Evolutionary conservation across 2,329 filamentous ascomycete species (phyloP), one percentile per base, ranked within the genome.

Genomic region (Erysiphe pulchra): DNA sequence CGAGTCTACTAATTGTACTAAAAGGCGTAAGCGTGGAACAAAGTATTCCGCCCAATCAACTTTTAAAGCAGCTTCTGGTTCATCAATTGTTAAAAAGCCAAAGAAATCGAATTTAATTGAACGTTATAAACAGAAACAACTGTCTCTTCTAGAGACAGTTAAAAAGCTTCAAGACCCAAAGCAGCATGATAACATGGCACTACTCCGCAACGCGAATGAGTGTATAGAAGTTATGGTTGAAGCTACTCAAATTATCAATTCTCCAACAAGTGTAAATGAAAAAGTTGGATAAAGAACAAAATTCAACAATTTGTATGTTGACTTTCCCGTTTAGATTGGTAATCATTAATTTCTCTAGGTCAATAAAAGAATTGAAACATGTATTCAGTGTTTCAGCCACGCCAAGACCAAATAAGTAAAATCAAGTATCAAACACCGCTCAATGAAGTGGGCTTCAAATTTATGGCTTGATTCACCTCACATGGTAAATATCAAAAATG

Each of bases 11-110:
- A 46, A 37, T 30, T 40, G 47, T 20, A 42, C 44, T 47, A 52
- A 53, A 39, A 50, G 48, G 41, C 57, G 54, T 48, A 58, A 58
- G 50, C 54, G 56, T 47, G 57, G 58, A 52, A 49, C 51, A 44
- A 43, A 39, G 32, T 53, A 57, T 18, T 34, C 49, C 40, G 47
- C 48, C 34, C n/a, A 37, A 45, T 40, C 47, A 34, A 44, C 47
- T 42, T 32, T 47, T 17, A 57, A 56, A 50, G 55, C 52, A 45
- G 45, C 51, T 45, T 45, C 50, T 33, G 52, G 51, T 13, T 53
- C 53, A 30, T 51, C 50, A 12, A 51, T 51, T 42, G 44, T 49
- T 20, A 48, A 41, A 44, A 48, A 50, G 31, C 52, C 50, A 31
- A 50, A 52, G 47, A 54, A 56, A 41, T 54, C 54, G 28, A 55